Evolutionary conservation across 2,329 filamentous ascomycete genomes (phyloP), one percentile per base, ranked within the genome.

Genomic region (Epichloe sylvatica): DNA sequence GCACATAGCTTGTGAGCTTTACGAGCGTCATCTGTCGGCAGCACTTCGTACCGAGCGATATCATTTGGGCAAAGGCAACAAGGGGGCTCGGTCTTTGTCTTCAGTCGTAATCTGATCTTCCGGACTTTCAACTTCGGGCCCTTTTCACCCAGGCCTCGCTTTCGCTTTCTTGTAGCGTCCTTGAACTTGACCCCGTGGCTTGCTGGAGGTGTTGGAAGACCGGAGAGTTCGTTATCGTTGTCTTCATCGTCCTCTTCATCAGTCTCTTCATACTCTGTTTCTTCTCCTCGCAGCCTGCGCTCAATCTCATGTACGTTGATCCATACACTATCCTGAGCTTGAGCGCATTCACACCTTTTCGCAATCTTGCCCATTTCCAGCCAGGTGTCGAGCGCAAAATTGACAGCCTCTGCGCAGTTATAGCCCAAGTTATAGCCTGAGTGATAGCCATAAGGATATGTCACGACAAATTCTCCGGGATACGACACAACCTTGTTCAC

Each of bases 381-480:
- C 92, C 92, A 98, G 33, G 87, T 84, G 57, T 96, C 90, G 8
- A 94, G 82, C 5, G 91, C 92, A 65, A 98, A 98, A 64, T 98
- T 98, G 69, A 98, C 92, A 7, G 92, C 95, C 64, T 98, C 92
- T 30, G 92, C 92, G 67, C 92, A 98, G 64, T 98, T 98, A 71
- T 98, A 98, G 15, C 94, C 92, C 37, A 98, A 72, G 59, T 98
- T 98, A 66, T 94, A 98, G 4, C 92, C 92, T 5, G 92, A 98
- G 63, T 98, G 92, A 64, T 98, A 98, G 21, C 92, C 92, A 60
- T 97, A 98, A 0, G 92, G 92, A 63, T 95, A 98, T 0, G 92
- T 98, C 55, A 98, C 94, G 53, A 98, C 89, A 56, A 98, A 98
- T 62, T 98, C 92, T 52, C 92, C 91, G 54, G 95, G 92, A 58